Evolutionary conservation across 2,329 filamentous ascomycete genomes (phyloP), one percentile per base, ranked within the genome.

Genomic region (Fusarium sp.): DNA sequence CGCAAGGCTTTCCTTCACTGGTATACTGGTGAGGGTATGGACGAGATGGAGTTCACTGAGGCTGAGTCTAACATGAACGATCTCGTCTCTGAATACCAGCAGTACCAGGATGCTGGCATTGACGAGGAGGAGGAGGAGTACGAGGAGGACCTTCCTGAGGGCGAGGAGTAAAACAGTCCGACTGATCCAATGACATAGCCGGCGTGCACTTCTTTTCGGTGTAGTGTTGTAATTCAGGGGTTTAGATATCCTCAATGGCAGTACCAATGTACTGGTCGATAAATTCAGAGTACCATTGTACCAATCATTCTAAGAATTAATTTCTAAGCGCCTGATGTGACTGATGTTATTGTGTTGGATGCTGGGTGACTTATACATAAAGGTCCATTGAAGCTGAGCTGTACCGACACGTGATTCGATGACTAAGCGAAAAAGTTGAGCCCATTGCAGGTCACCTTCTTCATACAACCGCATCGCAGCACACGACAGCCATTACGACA

Each of bases 1-100:
- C 95, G 97, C 89, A 99, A 98, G 94, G 97, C 97, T 92, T 99
- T 99, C 95, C 94, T 99, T 92, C 97, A 98, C 91, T 99, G 97
- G 97, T 99, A 99, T 90, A 99, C 97, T 92, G 95, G 95, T 84
- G 97, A 99, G 92, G 97, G 97, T 89, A 99, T 99, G 97, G 97
- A 99, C 88, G 97, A 99, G 93, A 98, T 99, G 97, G 97, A 99
- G 90, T 99, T 99, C 91, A 99, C 97, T 84, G 97, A 99, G 92
- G 97, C 97, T 81, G 97, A 99, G 93, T 97, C 94, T 88, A 99
- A 99, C 91, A 98, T 99, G 97, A 98, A 99, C 90, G 97, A 99
- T 87, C 90, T 99, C 84, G 96, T 99, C 82, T 97, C 95, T 73
- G 97, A 99, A 88, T 99, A 99, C 91, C 97, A 98, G 92, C 97